Evolutionary conservation across 306 rosid species (phyloP).

Genomic region (Medicago ruthenica): DNA sequence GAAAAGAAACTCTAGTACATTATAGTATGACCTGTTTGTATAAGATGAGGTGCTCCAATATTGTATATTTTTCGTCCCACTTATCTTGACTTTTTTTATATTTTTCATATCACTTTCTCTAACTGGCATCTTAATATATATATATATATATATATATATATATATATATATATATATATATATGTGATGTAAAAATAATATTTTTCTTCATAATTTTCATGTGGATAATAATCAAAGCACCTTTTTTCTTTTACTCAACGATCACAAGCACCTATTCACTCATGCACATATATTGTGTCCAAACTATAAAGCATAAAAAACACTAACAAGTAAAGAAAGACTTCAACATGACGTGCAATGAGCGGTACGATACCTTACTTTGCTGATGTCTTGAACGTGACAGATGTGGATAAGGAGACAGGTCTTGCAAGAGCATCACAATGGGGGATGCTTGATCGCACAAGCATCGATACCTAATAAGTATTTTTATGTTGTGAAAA

Average conservation of each 20-base stretch:
- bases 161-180: too few relatives aligned
- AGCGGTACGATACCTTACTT: constrained; percentile 29
- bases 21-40: neutral
- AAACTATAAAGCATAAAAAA: neutral
- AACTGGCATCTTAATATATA: neutral
- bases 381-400: constrained; percentile 37
- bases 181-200: neutral
- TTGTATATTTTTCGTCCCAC: too few relatives aligned
- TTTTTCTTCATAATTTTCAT: neutral
- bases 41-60: neutral
- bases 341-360: constrained; percentile 37
- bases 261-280: neutral
- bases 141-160: too few relatives aligned
- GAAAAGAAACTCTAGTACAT: neutral
- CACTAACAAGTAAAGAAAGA: neutral
- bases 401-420: neutral
- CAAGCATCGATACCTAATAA: too few relatives aligned
- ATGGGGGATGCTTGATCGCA: too few relatives aligned
- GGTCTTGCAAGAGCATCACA: too few relatives aligned
- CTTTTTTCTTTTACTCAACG: neutral
- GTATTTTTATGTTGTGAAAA: too few relatives aligned
- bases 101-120: neutral
- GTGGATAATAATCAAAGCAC: neutral
- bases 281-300: neutral
- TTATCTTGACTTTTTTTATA: neutral